Evolutionary conservation across 345 rosid genomes (phyloP).

Genomic region (Zanthoxylum bungeanum): DNA sequence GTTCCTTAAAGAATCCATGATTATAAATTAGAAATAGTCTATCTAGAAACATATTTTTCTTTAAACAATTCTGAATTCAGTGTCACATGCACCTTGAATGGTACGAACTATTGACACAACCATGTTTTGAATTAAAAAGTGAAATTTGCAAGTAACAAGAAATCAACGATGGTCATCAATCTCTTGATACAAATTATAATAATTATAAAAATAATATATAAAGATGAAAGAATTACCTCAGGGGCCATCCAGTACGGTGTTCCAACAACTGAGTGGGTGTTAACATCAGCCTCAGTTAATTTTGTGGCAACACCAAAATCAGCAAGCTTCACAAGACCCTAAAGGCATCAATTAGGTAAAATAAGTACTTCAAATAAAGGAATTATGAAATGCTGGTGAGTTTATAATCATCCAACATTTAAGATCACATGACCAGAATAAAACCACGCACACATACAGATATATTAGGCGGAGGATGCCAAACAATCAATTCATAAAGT

Average conservation of each 20-base stretch:
- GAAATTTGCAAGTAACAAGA: background rate
- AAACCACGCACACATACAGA: background rate
- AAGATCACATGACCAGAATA: background rate
- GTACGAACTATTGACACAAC: background rate
- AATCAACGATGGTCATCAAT: background rate
- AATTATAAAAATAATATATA: background rate
- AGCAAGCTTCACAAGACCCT: conserved; percentile 99
- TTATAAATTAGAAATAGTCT: background rate
- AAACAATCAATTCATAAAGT: background rate
- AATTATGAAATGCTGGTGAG: conserved; percentile 2
- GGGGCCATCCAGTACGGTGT: conserved; percentile 99
- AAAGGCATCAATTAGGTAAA: conserved; percentile 22
- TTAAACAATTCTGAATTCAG: background rate
- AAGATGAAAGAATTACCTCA: conserved; percentile 52
- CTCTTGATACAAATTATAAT: background rate
- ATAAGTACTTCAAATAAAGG: conserved; percentile 9
- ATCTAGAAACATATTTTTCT: background rate
- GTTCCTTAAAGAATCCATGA: background rate
- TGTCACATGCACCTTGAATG: background rate
- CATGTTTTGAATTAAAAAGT: background rate
- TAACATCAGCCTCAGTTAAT: conserved; percentile 94
- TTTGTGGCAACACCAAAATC: conserved; percentile 99
- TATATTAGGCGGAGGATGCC: background rate
- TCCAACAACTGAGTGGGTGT: conserved; percentile 97
- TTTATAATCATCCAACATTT: conserved; percentile 6